Evolutionary conservation across 768 basidiomycete genomes (phyloP), one percentile per base, ranked within the genome.

Genomic region (Rhodotorula babjevae): DNA sequence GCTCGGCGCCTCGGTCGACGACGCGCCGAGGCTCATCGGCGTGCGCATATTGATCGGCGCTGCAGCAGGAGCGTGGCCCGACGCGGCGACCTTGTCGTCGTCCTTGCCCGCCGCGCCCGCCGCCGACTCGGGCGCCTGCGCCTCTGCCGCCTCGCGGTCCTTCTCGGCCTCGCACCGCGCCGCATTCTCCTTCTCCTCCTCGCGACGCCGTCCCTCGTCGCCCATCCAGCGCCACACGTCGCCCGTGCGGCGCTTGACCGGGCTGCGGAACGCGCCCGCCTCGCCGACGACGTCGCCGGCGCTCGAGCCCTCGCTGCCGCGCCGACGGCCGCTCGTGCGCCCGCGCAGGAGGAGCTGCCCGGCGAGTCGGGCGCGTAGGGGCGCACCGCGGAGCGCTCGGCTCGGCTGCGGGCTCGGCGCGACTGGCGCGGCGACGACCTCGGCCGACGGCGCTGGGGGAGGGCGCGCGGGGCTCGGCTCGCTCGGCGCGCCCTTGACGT

Each of bases 41-140:
- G 74, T 76, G 25, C 74, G 49, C 74, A 72, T 69, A 47, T 76
- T 76, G 65, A 76, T 67, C 16, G 74, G 71, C 25, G 74, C 74
- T 0, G 61, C 61, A 1, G 59, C 69, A 0, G 53, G 42, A 15
- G n/a, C 21, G 2, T 61, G 53, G 1, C 47, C 42, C 3, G 53
- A 23, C 19, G 23, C 33, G 40, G 27, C 25, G 5, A 3, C 10
- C 55, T 52, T 62, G 40, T 49, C 52, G 15, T 36, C 57, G 12
- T 59, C 47, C 57, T 53, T 63, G 25, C 0, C n/a, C 47, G 33
- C 46, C 42, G 53, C 53, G 25, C 0, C n/a, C 47, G 33, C 46
- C 42, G 53, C 53, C 27, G n/a, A 16, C 53, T 27, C 15, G 0
- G 25, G n/a, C n/a, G 53, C 27, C 53, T 12, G 21, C 49, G 56